Evolutionary conservation across 257 asterid genomes (phyloP).

Genomic region (Solanum etuberosum): DNA sequence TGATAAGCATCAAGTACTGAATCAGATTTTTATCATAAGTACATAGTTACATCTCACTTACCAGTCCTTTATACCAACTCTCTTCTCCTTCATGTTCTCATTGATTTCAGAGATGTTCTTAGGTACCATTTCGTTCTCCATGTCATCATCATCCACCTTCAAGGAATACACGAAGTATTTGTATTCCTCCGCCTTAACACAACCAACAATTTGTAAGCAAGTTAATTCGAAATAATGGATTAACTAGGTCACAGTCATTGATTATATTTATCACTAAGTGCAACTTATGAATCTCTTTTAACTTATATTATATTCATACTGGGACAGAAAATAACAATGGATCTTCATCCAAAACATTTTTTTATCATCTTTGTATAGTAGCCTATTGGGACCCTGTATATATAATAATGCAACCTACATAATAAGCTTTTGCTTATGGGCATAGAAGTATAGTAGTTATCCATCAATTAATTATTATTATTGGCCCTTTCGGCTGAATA

Average conservation of each 20-base stretch:
- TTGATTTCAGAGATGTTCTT: neutral
- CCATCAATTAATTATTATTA: neutral
- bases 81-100: slow-evolving; percentile 11
- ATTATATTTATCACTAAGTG: neutral
- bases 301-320: neutral
- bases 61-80: slow-evolving; percentile 51
- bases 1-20: neutral
- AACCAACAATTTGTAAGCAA: neutral
- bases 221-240: neutral
- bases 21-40: neutral
- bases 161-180: slow-evolving; percentile 17
- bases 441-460: neutral
- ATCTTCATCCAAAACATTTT: neutral
- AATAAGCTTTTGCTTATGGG: neutral
- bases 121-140: neutral
- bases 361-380: neutral
- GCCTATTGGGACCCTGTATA: neutral
- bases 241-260: neutral
- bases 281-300: neutral
- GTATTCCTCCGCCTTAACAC: slow-evolving; percentile 29
- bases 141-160: slow-evolving; percentile 4
- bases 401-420: neutral
- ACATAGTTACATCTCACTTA: neutral
- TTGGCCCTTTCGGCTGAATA: neutral
- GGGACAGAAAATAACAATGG: neutral